phyloP scores from a whole-genome alignment of 768 basidiomycete genomes.

The Mycena haematopus region DNA sequence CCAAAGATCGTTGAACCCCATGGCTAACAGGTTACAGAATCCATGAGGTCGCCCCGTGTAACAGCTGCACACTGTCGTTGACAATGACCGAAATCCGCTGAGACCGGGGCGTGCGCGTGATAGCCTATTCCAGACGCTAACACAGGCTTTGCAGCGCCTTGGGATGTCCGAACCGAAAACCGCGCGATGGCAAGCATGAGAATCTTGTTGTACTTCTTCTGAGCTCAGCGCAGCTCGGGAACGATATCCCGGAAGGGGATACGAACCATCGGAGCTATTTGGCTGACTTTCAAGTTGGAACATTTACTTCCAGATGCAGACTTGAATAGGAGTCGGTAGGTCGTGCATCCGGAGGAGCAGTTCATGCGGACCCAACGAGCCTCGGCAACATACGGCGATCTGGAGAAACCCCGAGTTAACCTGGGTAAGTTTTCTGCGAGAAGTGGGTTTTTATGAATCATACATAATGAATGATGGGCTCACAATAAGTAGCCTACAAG shows the following conservation, averaged over 20 bases:
- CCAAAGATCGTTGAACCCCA: slow-evolving; percentile 11
- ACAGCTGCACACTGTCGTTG: slow-evolving; percentile 18
- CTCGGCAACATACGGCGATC: slow-evolving; percentile 1
- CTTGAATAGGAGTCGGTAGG: slow-evolving; percentile 15
- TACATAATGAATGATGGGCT: slow-evolving; percentile 9
- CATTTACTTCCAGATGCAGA: slow-evolving; percentile 16
- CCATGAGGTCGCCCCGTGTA: slow-evolving; percentile 24
- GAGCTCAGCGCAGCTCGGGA: slow-evolving; percentile 9
- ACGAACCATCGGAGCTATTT: slow-evolving; percentile 19
- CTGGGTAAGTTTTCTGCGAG: slow-evolving; percentile 17
- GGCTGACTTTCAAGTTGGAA: slow-evolving; percentile 8
- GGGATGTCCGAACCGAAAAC: slow-evolving; percentile 21
- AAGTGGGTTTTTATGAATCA: slow-evolving; percentile 1
- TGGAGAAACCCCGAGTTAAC: slow-evolving; percentile 13
- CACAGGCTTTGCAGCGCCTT: slow-evolving; percentile 29
- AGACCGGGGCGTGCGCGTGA: slow-evolving; percentile 23
- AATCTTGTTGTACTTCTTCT: slow-evolving; percentile 12
- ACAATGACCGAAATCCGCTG: slow-evolving; percentile 28
- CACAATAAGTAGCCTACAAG: neutral
- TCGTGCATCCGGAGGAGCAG: slow-evolving; percentile 6
- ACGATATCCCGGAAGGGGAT: slow-evolving; percentile 21
- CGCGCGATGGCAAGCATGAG: slow-evolving; percentile 20
- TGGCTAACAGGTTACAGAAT: slow-evolving; percentile 18
- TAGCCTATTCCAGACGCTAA: slow-evolving; percentile 26
- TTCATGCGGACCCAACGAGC: neutral